These are phyloP conservation scores for Epichloe elymi DNA, from an alignment of 2,329 filamentous ascomycete species.

Conservation along the genomic window DNA sequence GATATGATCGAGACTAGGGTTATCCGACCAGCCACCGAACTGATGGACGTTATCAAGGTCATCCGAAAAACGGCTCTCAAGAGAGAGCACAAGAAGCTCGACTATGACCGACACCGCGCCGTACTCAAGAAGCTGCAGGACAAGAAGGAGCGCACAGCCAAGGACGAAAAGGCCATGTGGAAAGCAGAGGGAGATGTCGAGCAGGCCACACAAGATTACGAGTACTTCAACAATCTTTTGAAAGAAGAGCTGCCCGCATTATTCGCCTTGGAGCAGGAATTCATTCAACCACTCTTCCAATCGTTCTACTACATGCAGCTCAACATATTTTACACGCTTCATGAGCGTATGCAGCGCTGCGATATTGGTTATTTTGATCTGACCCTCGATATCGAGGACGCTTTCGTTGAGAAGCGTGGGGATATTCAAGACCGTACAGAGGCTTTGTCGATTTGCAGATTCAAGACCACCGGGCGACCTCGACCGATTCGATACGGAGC, in stretches of 20 bases:
- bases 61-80: constrained; percentile 82
- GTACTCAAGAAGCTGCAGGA: constrained; percentile 89
- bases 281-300: constrained; percentile 94
- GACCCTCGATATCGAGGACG: constrained; percentile 78
- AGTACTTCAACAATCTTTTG: constrained; percentile 94
- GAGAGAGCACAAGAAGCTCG: constrained; percentile 93
- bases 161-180: constrained; percentile 96
- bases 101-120: constrained; percentile 79
- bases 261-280: constrained; percentile 79
- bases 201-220: constrained; percentile 84
- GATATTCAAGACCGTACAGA: constrained; percentile 80
- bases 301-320: constrained; percentile 99
- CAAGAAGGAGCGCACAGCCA: constrained; percentile 90
- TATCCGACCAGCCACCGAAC: constrained; percentile 83
- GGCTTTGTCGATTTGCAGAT: constrained; percentile 71
- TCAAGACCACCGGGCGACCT: constrained; percentile 71
- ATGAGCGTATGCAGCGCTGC: constrained; percentile 94
- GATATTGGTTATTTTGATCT: constrained; percentile 98
- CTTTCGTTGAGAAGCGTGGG: constrained; percentile 78
- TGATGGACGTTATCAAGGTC: constrained; percentile 88
- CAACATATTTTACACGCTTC: constrained; percentile 96
- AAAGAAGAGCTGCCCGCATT: constrained; percentile 93
- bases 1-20: constrained; percentile 94
- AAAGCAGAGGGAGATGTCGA: constrained; percentile 89
- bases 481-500: constrained; percentile 45